Evolutionary conservation across 2,329 filamentous ascomycete genomes (phyloP), one percentile per base, ranked within the genome.

Genomic region (Xylariomycetidae sp.): DNA sequence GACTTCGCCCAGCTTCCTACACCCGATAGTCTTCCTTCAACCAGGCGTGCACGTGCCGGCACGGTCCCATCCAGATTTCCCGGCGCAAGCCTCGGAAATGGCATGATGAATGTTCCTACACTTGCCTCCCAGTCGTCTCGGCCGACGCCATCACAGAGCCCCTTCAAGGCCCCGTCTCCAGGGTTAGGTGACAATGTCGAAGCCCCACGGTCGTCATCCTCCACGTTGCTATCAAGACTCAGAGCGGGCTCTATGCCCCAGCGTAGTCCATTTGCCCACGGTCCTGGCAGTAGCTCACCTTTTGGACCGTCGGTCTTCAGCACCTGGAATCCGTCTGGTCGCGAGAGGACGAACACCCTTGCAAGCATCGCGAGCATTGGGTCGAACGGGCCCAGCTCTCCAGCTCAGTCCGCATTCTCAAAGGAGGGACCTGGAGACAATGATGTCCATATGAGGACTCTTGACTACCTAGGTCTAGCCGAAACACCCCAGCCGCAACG

Each of bases 41-140:
- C 80, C 30, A 80, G 92, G 45, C 81, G 92, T 57, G 84, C 88
- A 49, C 80, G 92, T 58, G 92, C 92, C 40, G 92, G 92, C 47
- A 98, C 92, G 3, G 81, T 98, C n/a, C 92, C 92, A 15, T 97
- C 92, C 28, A 78, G 90, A 44, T 94, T 98, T 57, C 88, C 89
- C 18, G 84, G 86, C 12, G 82, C 84, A 16, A 80, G 80, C 33
- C 73, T 77, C 5, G 69, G 77, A 37, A 81, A 73, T 52, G 73
- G 75, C 17, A 59, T 82, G 34, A 56, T 72, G 22, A 74, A 68
- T 46, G 61, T 80, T 12, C 72, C 81, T 9, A 56, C 64, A 14
- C 50, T 77, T 50, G 72, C 83, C 31, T 75, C 86, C 33, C 92
- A 94, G 58, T 85, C 87, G 5, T 86, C 86, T 19, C 80, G 89